These are phyloP conservation scores for Daldinia decipiens DNA, from an alignment of 495 filamentous ascomycete species.

Conservation along the genomic window DNA sequence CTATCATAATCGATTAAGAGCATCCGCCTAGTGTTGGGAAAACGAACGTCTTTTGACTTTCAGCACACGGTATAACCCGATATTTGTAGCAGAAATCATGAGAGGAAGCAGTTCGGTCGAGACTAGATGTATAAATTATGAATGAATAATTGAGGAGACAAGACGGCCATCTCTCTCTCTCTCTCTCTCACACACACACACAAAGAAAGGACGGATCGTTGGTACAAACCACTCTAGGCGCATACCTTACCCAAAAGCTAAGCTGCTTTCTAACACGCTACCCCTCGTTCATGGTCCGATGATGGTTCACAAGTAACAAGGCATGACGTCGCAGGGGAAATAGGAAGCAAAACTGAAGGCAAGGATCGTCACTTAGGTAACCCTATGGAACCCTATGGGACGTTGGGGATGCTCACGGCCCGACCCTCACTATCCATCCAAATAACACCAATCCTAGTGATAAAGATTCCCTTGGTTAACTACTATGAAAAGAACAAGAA, in stretches of 20 bases:
- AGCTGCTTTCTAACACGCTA: slow-evolving; percentile 19
- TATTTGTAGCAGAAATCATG: neutral
- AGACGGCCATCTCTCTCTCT: slow-evolving; percentile 14
- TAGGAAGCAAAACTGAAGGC: slow-evolving; percentile 26
- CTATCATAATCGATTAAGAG: slow-evolving; percentile 31
- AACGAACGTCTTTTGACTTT: slow-evolving; percentile 7
- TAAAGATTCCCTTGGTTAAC: neutral
- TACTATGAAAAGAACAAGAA: neutral
- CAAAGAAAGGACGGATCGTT: slow-evolving; percentile 30
- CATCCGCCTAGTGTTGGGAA: neutral
- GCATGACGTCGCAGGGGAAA: slow-evolving; percentile 37
- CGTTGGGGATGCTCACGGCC: neutral
- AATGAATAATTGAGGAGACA: slow-evolving; percentile 24
- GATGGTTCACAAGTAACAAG: slow-evolving; percentile 32
- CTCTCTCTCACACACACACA: too few species aligned
- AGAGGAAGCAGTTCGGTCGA: slow-evolving; percentile 4
- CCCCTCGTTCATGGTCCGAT: slow-evolving; percentile 36
- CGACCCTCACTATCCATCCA: neutral
- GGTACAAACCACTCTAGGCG: slow-evolving; percentile 12
- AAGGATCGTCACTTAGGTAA: slow-evolving; percentile 18
- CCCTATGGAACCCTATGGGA: slow-evolving; percentile 16
- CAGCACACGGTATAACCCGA: slow-evolving; percentile 1
- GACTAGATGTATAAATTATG: slow-evolving; percentile 20
- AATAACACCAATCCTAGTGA: neutral
- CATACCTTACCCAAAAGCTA: slow-evolving; percentile 13